A percentile compares a stretch with the other conserved stretches of the same genome.
Evolutionary conservation across 148 eudicot species (phyloP).

Genomic region (Rhododendron vialii): DNA sequence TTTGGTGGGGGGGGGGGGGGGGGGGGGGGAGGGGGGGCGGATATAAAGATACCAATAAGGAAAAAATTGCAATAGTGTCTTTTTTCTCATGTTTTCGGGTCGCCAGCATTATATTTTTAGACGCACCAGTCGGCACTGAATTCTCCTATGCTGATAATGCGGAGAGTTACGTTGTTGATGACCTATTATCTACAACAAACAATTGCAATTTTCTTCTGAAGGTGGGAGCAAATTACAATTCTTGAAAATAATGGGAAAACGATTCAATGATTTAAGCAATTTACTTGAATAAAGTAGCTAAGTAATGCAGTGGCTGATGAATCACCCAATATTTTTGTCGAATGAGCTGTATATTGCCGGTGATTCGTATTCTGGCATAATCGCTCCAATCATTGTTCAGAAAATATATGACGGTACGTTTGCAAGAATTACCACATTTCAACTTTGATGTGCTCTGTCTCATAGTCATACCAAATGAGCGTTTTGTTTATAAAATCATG

Average conservation of each 20-base stretch:
- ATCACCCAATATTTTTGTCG: conserved; percentile 7
- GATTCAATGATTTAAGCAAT: not conserved
- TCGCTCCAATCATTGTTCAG: conserved; percentile 4
- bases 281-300: not conserved
- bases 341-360: conserved; percentile 8
- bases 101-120: conserved; percentile 13
- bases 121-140: conserved; percentile 12
- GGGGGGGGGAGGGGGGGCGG: too few relatives aligned
- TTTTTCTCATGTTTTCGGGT: not conserved
- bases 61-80: not conserved
- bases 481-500: too few relatives aligned
- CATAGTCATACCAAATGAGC: too few relatives aligned
- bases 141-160: conserved; percentile 7
- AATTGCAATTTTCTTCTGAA: not conserved
- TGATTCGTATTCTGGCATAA: conserved; percentile 9
- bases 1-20: too few relatives aligned
- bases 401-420: conserved; percentile 10
- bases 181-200: not conserved
- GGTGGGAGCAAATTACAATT: not conserved
- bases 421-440: too few relatives aligned
- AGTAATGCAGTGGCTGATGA: conserved; percentile 4
- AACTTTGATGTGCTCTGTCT: too few relatives aligned
- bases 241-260: not conserved
- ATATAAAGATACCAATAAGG: not conserved
- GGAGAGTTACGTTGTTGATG: not conserved